Conservation (phyloP, 2,329 filamentous ascomycete genomes). For the Cordyceps farinosa region DNA sequence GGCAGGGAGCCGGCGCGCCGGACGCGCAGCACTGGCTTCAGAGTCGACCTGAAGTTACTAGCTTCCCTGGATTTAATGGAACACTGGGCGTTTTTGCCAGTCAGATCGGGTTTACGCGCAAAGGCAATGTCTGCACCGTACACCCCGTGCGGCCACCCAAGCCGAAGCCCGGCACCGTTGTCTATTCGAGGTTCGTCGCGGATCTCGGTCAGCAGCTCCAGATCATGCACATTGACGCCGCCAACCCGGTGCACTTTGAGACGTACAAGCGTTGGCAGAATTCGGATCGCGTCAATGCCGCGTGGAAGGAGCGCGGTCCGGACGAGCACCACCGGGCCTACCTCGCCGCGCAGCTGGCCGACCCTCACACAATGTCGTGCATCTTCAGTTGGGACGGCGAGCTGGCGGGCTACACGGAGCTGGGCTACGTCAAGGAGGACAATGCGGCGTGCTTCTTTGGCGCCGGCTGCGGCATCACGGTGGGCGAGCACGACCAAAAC, state of each 20-base stretch:
- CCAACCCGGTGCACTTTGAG: constrained; percentile 25
- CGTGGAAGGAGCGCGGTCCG: constrained; percentile 27
- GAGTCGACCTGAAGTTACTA: constrained; percentile 24
- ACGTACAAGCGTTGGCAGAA: constrained; percentile 28
- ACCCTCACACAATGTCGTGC: constrained; percentile 28
- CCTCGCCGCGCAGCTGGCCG: constrained; percentile 24
- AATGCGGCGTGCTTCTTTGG: constrained; percentile 28
- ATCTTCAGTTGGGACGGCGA: constrained; percentile 29
- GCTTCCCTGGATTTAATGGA: constrained; percentile 26
- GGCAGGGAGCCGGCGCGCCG: constrained; percentile 27
- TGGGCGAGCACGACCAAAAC: constrained; percentile 30
- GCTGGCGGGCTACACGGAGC: constrained; percentile 27
- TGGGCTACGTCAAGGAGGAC: constrained; percentile 29
- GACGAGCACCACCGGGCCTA: constrained; percentile 28
- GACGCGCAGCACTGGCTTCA: constrained; percentile 26
- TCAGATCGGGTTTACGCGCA: constrained; percentile 26
- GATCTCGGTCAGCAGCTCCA: constrained; percentile 25
- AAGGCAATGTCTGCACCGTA: constrained; percentile 29
- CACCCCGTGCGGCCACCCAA: constrained; percentile 28
- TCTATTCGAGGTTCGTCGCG: constrained; percentile 28
- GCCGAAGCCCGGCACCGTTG: constrained; percentile 24
- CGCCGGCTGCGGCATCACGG: constrained; percentile 25
- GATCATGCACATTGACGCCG: constrained; percentile 27
- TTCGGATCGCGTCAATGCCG: constrained; percentile 28
- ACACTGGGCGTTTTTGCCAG: constrained; percentile 25